Base-by-base conservation (phyloP, 768 basidiomycete species). In the Collybia sordida region DNA sequence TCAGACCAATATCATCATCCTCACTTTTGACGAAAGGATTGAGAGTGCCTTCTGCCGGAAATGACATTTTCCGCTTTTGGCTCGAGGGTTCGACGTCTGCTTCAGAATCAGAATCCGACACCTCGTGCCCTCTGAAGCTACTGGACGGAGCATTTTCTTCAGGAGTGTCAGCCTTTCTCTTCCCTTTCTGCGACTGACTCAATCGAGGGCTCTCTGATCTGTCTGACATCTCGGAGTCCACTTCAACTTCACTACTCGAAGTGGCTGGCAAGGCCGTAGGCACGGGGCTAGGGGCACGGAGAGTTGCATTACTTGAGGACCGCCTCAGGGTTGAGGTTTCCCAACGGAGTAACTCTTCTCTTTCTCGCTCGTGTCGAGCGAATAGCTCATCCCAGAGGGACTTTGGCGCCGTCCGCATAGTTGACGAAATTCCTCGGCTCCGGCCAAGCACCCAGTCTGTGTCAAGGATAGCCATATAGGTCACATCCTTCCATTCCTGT, bases 331-430 rank as follows among this genome's bases (percentile, higher is more conserved):
- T 14, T 28, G 14, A 23, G 11, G 73, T 69, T 49, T 86, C 80
- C 79, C 81, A 79, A 4, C 61, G 65, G 43, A 83, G 46, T 18
- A 86, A 61, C 44, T 79, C 79, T 51, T 83, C 79, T 27, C 78
- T 69, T 65, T 87, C 85, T 37, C 69, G 66, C 50, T 79, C 67
- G 56, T 87, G 85, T 19, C 85, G 75, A 17, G 63, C 50, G 38
- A 87, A 70, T 45, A 87, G 67, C 57, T 83, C 85, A 45, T 85
- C 84, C 85, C 85, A 87, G 3, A 80, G 59, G 0, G 75, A 72
- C 35, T 63, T 59, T 0, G 74, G 71, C 0, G 74, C 67, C 15
- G 59, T 53, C 3, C 56, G 62, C 57, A 40, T 60, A 59, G 11
- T 52, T 11, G 31, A 31, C 3, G 31, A 12, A 31, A 6, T 14